These are phyloP conservation scores for Mediolabrus comicus DNA, from an alignment of 108 stramenopile species.

Conservation along the genomic window DNA sequence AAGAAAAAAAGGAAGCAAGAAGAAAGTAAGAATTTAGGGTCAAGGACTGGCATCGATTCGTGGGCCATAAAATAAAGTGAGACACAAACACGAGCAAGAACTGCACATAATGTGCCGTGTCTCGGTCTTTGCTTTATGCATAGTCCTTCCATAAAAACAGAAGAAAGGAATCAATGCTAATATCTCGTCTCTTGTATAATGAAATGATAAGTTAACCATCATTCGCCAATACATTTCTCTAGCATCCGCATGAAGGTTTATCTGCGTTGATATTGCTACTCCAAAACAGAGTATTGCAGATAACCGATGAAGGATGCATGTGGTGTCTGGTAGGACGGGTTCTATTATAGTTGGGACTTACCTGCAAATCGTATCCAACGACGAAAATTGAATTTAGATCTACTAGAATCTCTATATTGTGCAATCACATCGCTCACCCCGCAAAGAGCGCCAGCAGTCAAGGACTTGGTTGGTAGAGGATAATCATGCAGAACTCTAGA, in stretches of 20 bases:
- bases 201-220: no score
- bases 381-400: conserved; percentile 8
- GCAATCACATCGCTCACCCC: conserved; percentile 48
- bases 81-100: neutral
- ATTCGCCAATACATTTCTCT: conserved; percentile 21
- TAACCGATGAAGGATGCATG: conserved; percentile 25
- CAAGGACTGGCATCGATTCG: conserved; percentile 22
- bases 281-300: conserved; percentile 7
- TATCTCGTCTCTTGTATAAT: conserved; percentile 24
- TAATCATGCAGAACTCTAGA: conserved; percentile 29
- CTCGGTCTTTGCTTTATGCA: neutral
- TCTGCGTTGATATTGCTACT: conserved; percentile 10
- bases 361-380: conserved; percentile 20
- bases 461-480: conserved; percentile 40
- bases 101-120: neutral
- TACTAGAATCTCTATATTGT: conserved; percentile 20
- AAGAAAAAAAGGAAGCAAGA: neutral
- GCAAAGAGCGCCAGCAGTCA: conserved; percentile 38
- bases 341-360: neutral
- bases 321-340: neutral
- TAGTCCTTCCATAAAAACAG: neutral
- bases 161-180: conserved; percentile 15
- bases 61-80: conserved; percentile 8
- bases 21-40: conserved; percentile 13
- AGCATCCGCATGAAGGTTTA: conserved; percentile 27